Evolutionary conservation across 2,329 filamentous ascomycete species (phyloP), one percentile per base, ranked within the genome.

Genomic region (Calonectria fujianensis): DNA sequence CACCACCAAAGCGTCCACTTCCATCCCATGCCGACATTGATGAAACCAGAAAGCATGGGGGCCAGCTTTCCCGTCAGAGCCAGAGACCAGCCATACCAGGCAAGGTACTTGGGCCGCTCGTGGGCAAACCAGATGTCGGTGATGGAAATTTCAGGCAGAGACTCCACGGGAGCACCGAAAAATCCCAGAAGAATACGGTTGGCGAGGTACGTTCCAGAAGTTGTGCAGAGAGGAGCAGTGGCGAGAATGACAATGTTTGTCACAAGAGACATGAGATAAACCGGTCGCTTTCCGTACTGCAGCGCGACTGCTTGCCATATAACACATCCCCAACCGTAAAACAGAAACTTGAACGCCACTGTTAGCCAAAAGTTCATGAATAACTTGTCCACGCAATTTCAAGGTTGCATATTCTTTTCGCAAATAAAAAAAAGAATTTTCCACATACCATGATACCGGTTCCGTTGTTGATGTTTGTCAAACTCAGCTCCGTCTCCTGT

Each of bases 31-130:
- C 79, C 79, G 14, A 80, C 80, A 41, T 82, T 82, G 72, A 85
- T 84, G 63, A 83, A 84, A 0, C 83, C 84, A 3, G 80, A 80
- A 18, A 84, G 81, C 24, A 85, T 80, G 3, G 83, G 83, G 1
- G 83, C 83, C 24, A 85, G 80, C 69, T 81, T 82, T 32, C 82
- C 81, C 2, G 77, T 77, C 10, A 80, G 75, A 18, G 78, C 79
- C 9, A 84, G 76, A 32, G 78, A 75, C 72, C 78, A 83, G 20
- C 77, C 82, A 35, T 83, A 83, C 69, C 75, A 79, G 10, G 78
- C 80, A 68, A 82, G 73, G 45, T 80, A 83, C 5, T 77, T 80
- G 3, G 77, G 78, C 8, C 82, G 76, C 48, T 83, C 80, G 51
- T 83, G 82, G 2, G 79, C 74, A 63, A 82, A 83, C 73, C 73